Percentiles rank a stretch among this genome's conserved stretches.
Evolutionary conservation across 441 rosid species (phyloP).

Genomic region (Gossypium schwendimanii): DNA sequence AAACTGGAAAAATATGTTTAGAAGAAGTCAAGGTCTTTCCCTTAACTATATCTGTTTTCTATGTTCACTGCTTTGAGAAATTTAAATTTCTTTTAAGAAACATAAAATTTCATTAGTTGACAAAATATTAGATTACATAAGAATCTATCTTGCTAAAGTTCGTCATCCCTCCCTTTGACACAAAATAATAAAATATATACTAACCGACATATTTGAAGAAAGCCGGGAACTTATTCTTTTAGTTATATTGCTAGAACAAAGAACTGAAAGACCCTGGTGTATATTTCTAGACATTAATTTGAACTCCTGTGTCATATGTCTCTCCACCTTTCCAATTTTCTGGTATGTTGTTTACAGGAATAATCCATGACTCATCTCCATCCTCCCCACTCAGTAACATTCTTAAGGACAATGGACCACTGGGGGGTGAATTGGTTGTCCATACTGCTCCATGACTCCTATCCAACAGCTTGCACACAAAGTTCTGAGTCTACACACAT

Average conservation of each 20-base stretch:
- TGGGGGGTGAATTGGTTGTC: conserved; percentile 54
- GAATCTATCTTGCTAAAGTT: not conserved
- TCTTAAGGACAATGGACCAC: conserved; percentile 49
- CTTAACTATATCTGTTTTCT: not conserved
- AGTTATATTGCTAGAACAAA: not conserved
- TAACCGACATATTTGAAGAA: conserved; percentile 7
- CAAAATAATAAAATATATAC: not conserved
- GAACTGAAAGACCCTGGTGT: not conserved
- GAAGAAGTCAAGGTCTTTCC: not conserved
- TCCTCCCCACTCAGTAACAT: conserved; percentile 50
- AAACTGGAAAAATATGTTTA: not conserved
- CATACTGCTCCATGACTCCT: conserved; percentile 58
- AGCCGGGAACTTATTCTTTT: not conserved
- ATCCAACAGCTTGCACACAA: conserved; percentile 54
- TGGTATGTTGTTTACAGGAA: conserved; percentile 49
- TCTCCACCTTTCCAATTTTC: conserved; percentile 52
- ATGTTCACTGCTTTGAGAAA: not conserved
- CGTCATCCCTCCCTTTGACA: not conserved
- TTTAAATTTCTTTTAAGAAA: not conserved
- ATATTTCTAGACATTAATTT: conserved; percentile 28
- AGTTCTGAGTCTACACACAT: conserved; percentile 38
- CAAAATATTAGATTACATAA: conserved; percentile 17
- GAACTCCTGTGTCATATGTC: conserved; percentile 52
- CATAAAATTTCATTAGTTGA: not conserved
- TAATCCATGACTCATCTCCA: conserved; percentile 54